Conservation (phyloP, 129 eudicot species). For the Escallonia herrerae region DNA sequence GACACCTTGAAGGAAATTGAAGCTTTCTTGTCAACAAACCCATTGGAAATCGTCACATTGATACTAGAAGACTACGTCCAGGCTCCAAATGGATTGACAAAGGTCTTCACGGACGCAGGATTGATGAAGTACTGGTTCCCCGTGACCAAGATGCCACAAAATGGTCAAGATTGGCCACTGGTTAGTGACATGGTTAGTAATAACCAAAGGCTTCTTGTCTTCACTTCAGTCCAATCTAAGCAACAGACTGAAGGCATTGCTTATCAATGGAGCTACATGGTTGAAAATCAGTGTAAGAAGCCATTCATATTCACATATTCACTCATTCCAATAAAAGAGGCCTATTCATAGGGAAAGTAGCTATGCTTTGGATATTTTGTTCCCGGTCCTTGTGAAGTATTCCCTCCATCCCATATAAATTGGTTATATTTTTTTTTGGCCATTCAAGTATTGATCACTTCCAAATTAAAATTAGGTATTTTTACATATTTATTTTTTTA, state of each 20-base stretch:
- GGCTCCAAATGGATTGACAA: constrained; percentile 76
- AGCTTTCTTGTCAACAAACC: constrained; percentile 68
- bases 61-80: constrained; percentile 85
- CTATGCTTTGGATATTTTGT: too few species aligned
- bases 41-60: constrained; percentile 75
- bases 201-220: constrained; percentile 77
- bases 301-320: too few species aligned
- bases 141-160: constrained; percentile 59
- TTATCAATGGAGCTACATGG: constrained; percentile 97
- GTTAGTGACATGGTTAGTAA: constrained; percentile 78
- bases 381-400: too few species aligned
- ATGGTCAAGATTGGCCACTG: constrained; percentile 83
- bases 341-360: too few species aligned
- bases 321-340: too few species aligned
- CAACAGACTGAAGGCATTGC: constrained; percentile 88
- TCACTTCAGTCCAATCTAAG: constrained; percentile 60
- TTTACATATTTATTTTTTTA: too few species aligned
- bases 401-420: too few species aligned
- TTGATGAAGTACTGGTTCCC: constrained; percentile 89
- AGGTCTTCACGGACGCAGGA: constrained; percentile 69
- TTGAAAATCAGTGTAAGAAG: constrained; percentile 77
- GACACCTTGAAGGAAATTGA: constrained; percentile 72
- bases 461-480: too few species aligned
- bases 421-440: too few species aligned
- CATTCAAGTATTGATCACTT: too few species aligned